These are phyloP conservation scores for Penicillium sp. DNA, from an alignment of 2,329 filamentous ascomycete species.

Conservation along the genomic window DNA sequence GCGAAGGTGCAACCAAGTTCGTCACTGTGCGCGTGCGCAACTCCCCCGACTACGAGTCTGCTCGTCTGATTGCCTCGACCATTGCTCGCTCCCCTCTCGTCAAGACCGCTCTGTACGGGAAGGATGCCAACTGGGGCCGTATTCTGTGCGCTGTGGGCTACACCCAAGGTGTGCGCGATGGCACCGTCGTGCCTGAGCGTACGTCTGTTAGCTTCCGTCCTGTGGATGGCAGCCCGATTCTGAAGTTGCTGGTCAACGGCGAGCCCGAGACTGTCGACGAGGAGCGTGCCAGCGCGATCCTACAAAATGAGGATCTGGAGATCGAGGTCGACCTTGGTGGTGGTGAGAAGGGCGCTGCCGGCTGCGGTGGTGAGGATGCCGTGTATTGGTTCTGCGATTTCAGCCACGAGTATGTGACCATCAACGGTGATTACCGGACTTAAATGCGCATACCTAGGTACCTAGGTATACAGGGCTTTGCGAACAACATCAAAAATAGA, in stretches of 20 bases:
- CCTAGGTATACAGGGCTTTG: constrained; percentile 6
- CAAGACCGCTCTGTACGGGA: constrained; percentile 94
- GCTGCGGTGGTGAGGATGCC: constrained; percentile 48
- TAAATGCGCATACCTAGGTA: too few relatives aligned
- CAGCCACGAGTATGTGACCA: constrained; percentile 64
- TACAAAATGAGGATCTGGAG: constrained; percentile 59
- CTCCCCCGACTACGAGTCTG: constrained; percentile 62
- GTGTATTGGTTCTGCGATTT: constrained; percentile 64
- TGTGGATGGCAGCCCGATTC: constrained; percentile 50
- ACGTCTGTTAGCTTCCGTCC: constrained; percentile 60
- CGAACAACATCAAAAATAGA: neutral
- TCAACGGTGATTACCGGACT: constrained; percentile 63
- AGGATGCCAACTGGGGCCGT: constrained; percentile 97
- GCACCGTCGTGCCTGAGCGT: constrained; percentile 49
- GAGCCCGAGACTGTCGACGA: constrained; percentile 61
- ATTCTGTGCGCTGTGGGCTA: constrained; percentile 95
- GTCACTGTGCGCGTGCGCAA: constrained; percentile 83
- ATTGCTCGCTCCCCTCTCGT: constrained; percentile 91
- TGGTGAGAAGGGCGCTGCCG: constrained; percentile 39
- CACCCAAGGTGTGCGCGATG: constrained; percentile 46
- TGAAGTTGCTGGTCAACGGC: constrained; percentile 56
- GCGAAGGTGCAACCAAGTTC: constrained; percentile 97
- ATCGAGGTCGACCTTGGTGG: constrained; percentile 57
- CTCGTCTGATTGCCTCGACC: constrained; percentile 73
- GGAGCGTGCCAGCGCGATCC: constrained; percentile 52